These are phyloP conservation scores for Hyphopichia burtonii DNA, from an alignment of 1,139 yeast species.

Conservation along the genomic window DNA sequence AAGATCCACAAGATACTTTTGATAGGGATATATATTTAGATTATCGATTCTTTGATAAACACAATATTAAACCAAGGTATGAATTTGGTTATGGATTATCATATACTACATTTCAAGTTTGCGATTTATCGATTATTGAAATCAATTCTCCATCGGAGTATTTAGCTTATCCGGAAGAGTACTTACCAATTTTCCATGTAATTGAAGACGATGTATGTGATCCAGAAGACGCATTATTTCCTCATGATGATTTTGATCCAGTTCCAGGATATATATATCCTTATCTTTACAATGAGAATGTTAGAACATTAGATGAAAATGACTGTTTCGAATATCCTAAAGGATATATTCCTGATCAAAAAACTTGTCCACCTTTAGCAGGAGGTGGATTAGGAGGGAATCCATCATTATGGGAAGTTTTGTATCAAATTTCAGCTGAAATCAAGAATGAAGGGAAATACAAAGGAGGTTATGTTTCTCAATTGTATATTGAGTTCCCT, in stretches of 20 bases:
- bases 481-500: conserved; percentile 59
- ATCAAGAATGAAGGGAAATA: conserved; percentile 51
- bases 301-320: conserved; percentile 37
- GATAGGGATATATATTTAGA: conserved; percentile 53
- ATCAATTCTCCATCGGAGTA: conserved; percentile 45
- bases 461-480: conserved; percentile 55
- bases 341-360: conserved; percentile 46
- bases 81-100: conserved; percentile 66
- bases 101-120: conserved; percentile 48
- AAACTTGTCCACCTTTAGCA: conserved; percentile 39
- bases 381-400: conserved; percentile 63
- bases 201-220: conserved; percentile 51
- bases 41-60: conserved; percentile 56
- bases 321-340: conserved; percentile 50
- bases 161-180: conserved; percentile 51
- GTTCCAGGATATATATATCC: conserved; percentile 56
- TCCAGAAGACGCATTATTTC: conserved; percentile 57
- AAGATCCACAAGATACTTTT: conserved; percentile 48
- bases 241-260: conserved; percentile 52
- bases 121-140: conserved; percentile 40
- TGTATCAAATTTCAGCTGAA: conserved; percentile 49
- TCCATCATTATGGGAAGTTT: conserved; percentile 43
- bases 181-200: conserved; percentile 38
- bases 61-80: conserved; percentile 54
- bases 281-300: conserved; percentile 46